Base-by-base conservation (phyloP, 768 basidiomycete genomes). In the Suillus sp. region DNA sequence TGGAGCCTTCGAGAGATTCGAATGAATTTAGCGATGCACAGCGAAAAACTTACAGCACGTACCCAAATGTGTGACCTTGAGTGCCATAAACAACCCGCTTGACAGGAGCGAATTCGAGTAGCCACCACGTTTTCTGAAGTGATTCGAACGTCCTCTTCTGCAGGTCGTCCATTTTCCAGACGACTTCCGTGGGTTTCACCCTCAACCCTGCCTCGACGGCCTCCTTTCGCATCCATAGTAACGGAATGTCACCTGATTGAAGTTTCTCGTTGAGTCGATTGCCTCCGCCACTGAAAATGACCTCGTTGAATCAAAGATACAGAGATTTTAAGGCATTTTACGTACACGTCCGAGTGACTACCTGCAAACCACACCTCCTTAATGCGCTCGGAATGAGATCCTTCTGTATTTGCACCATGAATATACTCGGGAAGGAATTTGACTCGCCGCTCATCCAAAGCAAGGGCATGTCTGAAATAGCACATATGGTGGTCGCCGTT, bases 281-380 rank as follows among this genome's bases (percentile, higher is more conserved):
- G 16, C 68, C 73, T 20, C 70, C 69, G 14, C 73, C 71, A 47
- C 70, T 72, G 30, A 0, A 9, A 32, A 25, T 27, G 3, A 13
- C 6, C 18, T 38, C 13, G 27, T n/a, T 51, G 20, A 18, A 32
- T n/a, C 10, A 37, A 57, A 11, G 11, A 10, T 37, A 9, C 5
- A 8, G 25, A 37, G 4, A 59, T 27, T 35, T 22, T 4, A 9
- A 51, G 1, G n/a, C 5, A 14, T 7, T 13, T n/a, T 20, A 45
- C 74, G 62, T 58, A 77, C 76, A 77, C 71, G 55, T 78, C 77
- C 0, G 75, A 75, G 53, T 74, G 73, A 20, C 61, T 64, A 9
- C 73, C 73, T 8, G 65, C 62, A 57, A 74, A 74, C 73, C 73
- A 78, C 7, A 78, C 77, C 55, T 78, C 77, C 42, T 75, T 72